Percentiles rank a stretch among this genome's conserved stretches.
phyloP scores from a whole-genome alignment of 2,329 filamentous ascomycete genomes.

The Phaeomoniella chlamydospora region DNA sequence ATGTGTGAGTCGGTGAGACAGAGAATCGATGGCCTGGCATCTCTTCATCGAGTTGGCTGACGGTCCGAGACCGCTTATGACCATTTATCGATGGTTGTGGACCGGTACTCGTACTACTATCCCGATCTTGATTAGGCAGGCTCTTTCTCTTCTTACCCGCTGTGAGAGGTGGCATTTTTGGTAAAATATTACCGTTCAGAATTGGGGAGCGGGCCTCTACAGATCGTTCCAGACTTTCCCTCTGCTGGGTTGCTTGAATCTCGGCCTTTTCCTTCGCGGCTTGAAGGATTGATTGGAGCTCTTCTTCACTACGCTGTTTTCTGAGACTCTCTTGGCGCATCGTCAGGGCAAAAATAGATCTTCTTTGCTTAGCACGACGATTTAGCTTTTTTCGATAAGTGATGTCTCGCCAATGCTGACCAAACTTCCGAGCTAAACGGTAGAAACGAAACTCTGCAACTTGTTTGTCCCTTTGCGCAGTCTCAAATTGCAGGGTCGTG shows the following conservation, averaged over 20 bases:
- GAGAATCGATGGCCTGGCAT: neutral
- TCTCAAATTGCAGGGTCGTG: neutral
- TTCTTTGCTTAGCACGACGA: slow-evolving; percentile 19
- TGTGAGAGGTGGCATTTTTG: no score
- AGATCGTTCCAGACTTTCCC: neutral
- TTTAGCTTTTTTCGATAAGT: slow-evolving; percentile 19
- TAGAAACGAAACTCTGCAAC: slow-evolving; percentile 7
- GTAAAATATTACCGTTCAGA: no score
- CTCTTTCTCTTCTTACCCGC: slow-evolving; percentile 12
- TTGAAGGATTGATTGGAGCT: slow-evolving; percentile 9
- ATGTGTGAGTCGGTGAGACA: neutral
- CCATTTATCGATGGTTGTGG: slow-evolving; percentile 2
- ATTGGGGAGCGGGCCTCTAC: neutral
- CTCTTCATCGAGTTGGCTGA: slow-evolving; percentile 4
- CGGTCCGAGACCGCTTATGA: slow-evolving; percentile 12
- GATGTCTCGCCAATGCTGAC: slow-evolving; percentile 19
- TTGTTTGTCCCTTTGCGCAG: neutral
- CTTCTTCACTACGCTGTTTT: slow-evolving; percentile 9
- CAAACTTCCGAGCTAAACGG: slow-evolving; percentile 20
- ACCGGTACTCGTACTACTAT: neutral
- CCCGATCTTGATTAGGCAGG: slow-evolving; percentile 1
- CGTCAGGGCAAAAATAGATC: slow-evolving; percentile 14
- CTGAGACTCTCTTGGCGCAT: slow-evolving; percentile 9
- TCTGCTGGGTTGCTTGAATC: slow-evolving; percentile 5
- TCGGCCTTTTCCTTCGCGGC: slow-evolving; percentile 8